Conservation (phyloP, 169 alveolate species). For the Theileria luwenshuni region DNA sequence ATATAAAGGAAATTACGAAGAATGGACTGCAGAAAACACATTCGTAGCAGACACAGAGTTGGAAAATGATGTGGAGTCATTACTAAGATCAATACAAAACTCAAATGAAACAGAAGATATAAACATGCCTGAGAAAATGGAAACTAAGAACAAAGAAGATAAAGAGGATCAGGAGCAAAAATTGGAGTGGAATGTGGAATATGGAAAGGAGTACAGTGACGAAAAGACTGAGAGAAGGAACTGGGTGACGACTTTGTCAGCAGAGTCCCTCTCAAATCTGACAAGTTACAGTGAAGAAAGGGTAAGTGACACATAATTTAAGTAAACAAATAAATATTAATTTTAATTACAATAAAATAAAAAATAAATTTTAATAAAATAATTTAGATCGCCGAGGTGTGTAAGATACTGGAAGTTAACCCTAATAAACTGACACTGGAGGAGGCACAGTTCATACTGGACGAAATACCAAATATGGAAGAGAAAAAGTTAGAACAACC, state of each 20-base stretch:
- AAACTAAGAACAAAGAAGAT: not conserved
- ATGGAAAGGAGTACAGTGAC: not conserved
- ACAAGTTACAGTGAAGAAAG: not conserved
- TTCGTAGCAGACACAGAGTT: conserved; percentile 4
- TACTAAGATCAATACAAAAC: conserved; percentile 4
- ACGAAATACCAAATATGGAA: conserved; percentile 89
- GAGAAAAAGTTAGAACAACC: conserved; percentile 74
- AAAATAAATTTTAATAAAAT: not conserved
- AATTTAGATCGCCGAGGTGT: conserved; percentile 6
- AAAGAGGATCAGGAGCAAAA: not conserved
- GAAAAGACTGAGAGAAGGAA: not conserved
- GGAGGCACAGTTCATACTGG: conserved; percentile 85
- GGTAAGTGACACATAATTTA: not conserved
- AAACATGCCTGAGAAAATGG: not conserved
- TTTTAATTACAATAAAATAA: not conserved
- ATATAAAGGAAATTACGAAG: not conserved
- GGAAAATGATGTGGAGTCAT: conserved; percentile 17
- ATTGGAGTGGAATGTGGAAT: not conserved
- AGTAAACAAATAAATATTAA: too few relatives aligned
- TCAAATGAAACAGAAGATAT: not conserved
- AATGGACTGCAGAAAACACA: not conserved
- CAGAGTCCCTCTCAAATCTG: conserved; percentile 16
- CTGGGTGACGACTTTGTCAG: conserved; percentile 2
- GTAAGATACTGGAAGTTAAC: conserved; percentile 37
- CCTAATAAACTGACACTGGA: conserved; percentile 45